Base-by-base conservation (phyloP, 257 asterid genomes). In the Capsicum chinense region DNA sequence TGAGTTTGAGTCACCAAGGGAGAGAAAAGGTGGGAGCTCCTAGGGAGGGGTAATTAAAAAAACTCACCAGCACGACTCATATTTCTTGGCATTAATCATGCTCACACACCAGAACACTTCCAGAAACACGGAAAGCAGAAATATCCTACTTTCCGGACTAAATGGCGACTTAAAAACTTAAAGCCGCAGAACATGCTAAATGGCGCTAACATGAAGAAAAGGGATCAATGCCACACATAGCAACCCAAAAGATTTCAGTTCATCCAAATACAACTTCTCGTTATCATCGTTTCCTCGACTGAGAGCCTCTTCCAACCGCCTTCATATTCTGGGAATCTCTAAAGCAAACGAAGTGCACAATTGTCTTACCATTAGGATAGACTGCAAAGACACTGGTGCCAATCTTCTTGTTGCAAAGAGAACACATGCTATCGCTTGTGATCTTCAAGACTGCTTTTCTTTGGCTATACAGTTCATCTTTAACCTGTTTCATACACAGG, bases 311-410 rank as follows among this genome's bases (percentile, higher is more conserved):
- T 42, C 89, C 91, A 26, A 86, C 91, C 35, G 97, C 97, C 85
- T 92, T 97, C 95, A 95, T 93, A 81, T 86, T 90, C 91, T 93
- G 98, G 2, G 98, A 92, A 83, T 95, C 98, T 86, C 86, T 90
- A 86, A 92, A 95, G 94, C 99, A 97, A 68, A 92, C 96, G 44
- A 95, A 93, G 88, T 97, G 99, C 79, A 93, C 98, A 26, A 93
- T 94, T 26, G 96, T 97, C 88, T 88, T 91, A 44, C 98, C 96
- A 39, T 95, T 97, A 15, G 99, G 97, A 87, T 95, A 95, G 68
- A 97, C 94, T 33, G 97, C 98, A 87, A 97, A 97, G 63, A 93
- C 98, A 26, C 99, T 97, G 4, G 93, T 89, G 48, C 98, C 98
- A 35, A 97, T 97, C 90, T 93, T 97, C 85, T 95, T 97, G 90